These are phyloP conservation scores for Cladosporium halotolerans DNA, from an alignment of 2,329 filamentous ascomycete species.

Conservation along the genomic window DNA sequence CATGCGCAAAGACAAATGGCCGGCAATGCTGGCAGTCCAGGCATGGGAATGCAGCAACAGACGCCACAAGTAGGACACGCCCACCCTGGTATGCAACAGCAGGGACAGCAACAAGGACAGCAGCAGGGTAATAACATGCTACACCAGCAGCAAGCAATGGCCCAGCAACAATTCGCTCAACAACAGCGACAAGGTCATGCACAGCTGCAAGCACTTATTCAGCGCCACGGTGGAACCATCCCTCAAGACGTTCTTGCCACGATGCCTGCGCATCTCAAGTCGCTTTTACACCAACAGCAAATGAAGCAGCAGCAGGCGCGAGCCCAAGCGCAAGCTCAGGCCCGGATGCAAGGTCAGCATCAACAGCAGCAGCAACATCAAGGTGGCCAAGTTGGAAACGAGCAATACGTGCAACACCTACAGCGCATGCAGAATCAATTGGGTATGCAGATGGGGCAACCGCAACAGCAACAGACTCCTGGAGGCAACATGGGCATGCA, in stretches of 20 bases:
- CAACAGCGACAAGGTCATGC: slow-evolving; percentile 12
- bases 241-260: slow-evolving; percentile 11
- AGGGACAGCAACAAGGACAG: slow-evolving; percentile 25
- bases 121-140: slow-evolving; percentile 22
- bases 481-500: slow-evolving; percentile 10
- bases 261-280: slow-evolving; percentile 21
- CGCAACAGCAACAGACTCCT: slow-evolving; percentile 10
- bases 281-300: slow-evolving; percentile 31
- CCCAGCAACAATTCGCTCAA: slow-evolving; percentile 7
- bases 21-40: slow-evolving; percentile 6
- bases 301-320: slow-evolving; percentile 29
- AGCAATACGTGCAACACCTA: slow-evolving; percentile 18
- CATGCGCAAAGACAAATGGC: slow-evolving; percentile 10
- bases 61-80: slow-evolving; percentile 21
- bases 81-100: slow-evolving; percentile 16
- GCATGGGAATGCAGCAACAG: slow-evolving; percentile 5
- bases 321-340: slow-evolving; percentile 17
- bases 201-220: slow-evolving; percentile 9
- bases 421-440: slow-evolving; percentile 24
- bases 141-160: slow-evolving; percentile 12
- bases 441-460: slow-evolving; percentile 13
- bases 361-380: slow-evolving; percentile 10
- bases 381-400: slow-evolving; percentile 17
- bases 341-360: slow-evolving; percentile 10
- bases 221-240: slow-evolving; percentile 17